phyloP scores from a whole-genome alignment of 768 basidiomycete genomes.

The Suillus variegatus region DNA sequence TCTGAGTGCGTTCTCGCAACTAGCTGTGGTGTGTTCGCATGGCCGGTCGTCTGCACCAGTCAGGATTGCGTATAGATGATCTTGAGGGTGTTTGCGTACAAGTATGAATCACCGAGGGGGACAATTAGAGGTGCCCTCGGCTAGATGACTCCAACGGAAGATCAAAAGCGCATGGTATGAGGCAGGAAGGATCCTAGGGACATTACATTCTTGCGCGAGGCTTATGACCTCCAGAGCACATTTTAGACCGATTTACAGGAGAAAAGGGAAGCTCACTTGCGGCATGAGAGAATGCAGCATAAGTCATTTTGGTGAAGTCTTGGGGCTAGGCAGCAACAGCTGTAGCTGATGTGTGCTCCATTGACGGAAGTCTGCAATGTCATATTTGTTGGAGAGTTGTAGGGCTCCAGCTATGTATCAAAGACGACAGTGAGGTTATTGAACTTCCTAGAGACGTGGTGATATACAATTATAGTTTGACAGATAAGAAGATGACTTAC shows the following conservation, averaged over 20 bases:
- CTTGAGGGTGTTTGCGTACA: slow-evolving; percentile 33
- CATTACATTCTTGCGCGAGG: slow-evolving; percentile 35
- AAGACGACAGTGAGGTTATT: slow-evolving; percentile 21
- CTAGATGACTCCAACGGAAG: slow-evolving; percentile 25
- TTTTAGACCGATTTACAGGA: not conserved
- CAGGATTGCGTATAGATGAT: slow-evolving; percentile 21
- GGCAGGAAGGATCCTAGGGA: slow-evolving; percentile 39
- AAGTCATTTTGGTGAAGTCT: slow-evolving; percentile 27
- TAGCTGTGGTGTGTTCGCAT: not conserved
- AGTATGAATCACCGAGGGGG: slow-evolving; percentile 32
- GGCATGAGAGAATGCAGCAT: slow-evolving; percentile 29
- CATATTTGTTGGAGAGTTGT: slow-evolving; percentile 39
- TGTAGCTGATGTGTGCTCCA: slow-evolving; percentile 25
- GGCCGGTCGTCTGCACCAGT: slow-evolving; percentile 10
- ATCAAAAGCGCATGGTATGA: slow-evolving; percentile 41
- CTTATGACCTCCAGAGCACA: slow-evolving; percentile 32
- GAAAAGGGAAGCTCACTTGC: slow-evolving; percentile 27
- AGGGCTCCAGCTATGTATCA: slow-evolving; percentile 28
- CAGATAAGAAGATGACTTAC: slow-evolving; percentile 22
- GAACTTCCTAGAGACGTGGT: slow-evolving; percentile 23
- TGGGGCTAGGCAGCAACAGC: slow-evolving; percentile 28
- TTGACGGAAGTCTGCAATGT: slow-evolving; percentile 29
- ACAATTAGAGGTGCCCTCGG: slow-evolving; percentile 34
- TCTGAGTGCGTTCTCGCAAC: slow-evolving; percentile 10
- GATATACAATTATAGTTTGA: not conserved